Conservation (phyloP, 1,284 basidiomycete genomes). For the Moniliella sp. region DNA sequence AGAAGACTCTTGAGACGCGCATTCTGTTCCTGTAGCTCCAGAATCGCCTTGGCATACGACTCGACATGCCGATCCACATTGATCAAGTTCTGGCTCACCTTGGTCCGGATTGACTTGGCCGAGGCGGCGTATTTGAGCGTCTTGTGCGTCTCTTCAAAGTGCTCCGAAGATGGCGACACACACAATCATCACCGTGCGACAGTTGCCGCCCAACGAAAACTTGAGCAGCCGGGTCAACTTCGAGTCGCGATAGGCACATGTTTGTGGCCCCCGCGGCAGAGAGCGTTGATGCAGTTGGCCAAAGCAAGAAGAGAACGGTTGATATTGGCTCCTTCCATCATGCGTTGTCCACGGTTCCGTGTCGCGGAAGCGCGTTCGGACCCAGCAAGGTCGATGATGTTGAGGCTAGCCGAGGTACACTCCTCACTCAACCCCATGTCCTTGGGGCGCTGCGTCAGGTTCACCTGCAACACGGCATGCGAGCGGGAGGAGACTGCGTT, state of each 20-base stretch:
- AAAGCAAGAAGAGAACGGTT: constrained; percentile 32
- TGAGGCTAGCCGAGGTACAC: constrained; percentile 27
- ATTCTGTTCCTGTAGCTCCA: constrained; percentile 59
- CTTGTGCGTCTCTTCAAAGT: constrained; percentile 33
- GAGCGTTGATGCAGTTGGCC: constrained; percentile 33
- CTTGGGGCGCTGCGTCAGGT: constrained; percentile 27
- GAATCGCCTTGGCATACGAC: constrained; percentile 60
- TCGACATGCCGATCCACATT: constrained; percentile 32
- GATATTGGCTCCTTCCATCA: constrained; percentile 35
- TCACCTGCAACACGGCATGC: constrained; percentile 32
- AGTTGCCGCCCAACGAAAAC: constrained; percentile 33
- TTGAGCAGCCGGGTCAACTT: constrained; percentile 32
- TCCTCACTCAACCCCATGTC: constrained; percentile 24
- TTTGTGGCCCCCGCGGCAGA: constrained; percentile 20
- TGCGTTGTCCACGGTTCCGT: constrained; percentile 29
- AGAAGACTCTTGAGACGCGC: constrained; percentile 66
- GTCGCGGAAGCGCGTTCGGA: constrained; percentile 31
- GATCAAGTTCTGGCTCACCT: constrained; percentile 30
- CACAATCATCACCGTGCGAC: constrained; percentile 34
- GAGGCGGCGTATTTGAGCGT: constrained; percentile 34
- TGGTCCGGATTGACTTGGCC: constrained; percentile 33
- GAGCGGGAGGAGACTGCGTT: constrained; percentile 29
- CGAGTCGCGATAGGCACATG: constrained; percentile 30
- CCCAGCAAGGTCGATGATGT: constrained; percentile 32
- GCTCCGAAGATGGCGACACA: constrained; percentile 29